Evolutionary conservation across 2,329 filamentous ascomycete genomes (phyloP), one percentile per base, ranked within the genome.

Genomic region (Stagonosporopsis rhizophila): DNA sequence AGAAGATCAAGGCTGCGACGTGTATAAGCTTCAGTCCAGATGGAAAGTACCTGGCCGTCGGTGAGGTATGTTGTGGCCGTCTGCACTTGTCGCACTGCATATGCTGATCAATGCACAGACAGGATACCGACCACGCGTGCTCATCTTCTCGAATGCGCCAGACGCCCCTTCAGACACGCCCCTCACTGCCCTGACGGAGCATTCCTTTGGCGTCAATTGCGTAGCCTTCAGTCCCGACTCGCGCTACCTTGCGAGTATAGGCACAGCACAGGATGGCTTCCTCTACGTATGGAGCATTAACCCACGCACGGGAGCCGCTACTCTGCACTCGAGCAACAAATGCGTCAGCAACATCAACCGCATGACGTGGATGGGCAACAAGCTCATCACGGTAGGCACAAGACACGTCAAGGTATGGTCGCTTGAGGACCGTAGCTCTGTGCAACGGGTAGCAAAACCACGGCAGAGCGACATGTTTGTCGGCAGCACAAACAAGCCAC

Each of bases 371-470:
- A 86, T 97, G 76, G 93, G 93, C 11, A 89, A 83, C 64, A 90
- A 79, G 64, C 82, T 99, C 48, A 82, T 99, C 56, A 97, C 94
- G 20, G 86, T 95, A 22, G 95, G 95, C 14, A 89, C 95, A 47
- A 87, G 95, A 23, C 94, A 97, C 77, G 87, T 97, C 74, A 98
- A 97, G 76, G 85, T 96, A 46, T 99, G 95, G 95, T 88, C 89
- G 64, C 83, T 95, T 11, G 90, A 95, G 32, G 91, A 94, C 23
- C 78, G 69, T 53, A 80, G 71, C 38, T 44, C 61, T 19, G 28
- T 45, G 9, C 89, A 89, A 20, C 89, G 90, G 20, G 51, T 65
- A 0, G 59, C 66, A 12, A 75, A 72, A 52, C 47, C 62, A 6
- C 73, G 75, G 28, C 72, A 72, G 53, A 73, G 72, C 56, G 71